Percentiles rank a stretch among this genome's conserved stretches.
These are phyloP conservation scores for Paradendryphiella salina DNA, from an alignment of 2,329 filamentous ascomycete species.

Conservation along the genomic window DNA sequence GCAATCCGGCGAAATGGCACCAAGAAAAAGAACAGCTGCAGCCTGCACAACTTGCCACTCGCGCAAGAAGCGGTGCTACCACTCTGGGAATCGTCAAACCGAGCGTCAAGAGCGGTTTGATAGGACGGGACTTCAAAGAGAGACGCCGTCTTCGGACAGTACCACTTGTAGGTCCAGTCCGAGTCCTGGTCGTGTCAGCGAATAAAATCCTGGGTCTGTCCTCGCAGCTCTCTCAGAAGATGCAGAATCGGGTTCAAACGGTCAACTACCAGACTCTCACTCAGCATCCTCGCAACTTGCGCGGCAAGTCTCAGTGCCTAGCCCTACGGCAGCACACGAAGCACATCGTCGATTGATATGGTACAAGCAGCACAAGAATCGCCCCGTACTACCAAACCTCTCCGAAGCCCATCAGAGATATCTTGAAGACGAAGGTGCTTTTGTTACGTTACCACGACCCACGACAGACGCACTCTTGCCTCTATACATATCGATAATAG, in stretches of 20 bases:
- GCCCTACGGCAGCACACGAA: not conserved
- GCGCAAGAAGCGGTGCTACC: conserved; percentile 9
- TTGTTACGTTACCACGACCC: not conserved
- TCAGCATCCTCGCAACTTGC: not conserved
- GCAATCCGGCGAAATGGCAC: conserved; percentile 1
- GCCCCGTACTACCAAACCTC: not conserved
- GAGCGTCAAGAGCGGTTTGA: not conserved
- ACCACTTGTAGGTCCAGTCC: not conserved
- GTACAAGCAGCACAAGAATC: conserved; percentile 7
- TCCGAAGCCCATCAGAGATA: conserved; percentile 2
- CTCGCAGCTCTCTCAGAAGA: conserved; percentile 7
- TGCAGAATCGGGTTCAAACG: not conserved
- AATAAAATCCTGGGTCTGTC: conserved; percentile 7
- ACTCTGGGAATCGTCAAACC: not conserved
- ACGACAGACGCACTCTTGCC: conserved; percentile 3
- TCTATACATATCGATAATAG: not conserved
- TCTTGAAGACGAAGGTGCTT: conserved; percentile 7
- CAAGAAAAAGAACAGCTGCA: not conserved
- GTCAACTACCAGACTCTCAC: not conserved
- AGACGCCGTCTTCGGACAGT: not conserved
- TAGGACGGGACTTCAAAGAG: not conserved
- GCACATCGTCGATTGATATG: conserved; percentile 1
- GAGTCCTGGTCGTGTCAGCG: conserved; percentile 8
- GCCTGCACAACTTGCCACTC: conserved; percentile 2
- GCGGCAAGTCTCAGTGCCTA: not conserved